phyloP scores from a whole-genome alignment of 768 basidiomycete genomes.

The Pleurotus sapidus region DNA sequence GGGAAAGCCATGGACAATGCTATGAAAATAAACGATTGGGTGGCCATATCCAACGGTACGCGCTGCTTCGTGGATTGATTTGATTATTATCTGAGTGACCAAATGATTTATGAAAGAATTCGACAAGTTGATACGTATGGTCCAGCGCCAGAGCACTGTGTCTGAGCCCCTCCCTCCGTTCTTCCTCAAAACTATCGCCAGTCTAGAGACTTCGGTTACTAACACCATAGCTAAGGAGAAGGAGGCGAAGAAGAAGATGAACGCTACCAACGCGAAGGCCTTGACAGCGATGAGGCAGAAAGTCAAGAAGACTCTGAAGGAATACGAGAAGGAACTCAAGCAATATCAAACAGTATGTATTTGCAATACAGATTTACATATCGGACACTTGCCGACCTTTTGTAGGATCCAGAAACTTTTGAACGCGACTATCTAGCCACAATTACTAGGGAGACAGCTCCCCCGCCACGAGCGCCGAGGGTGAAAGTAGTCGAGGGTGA shows the following conservation, averaged over 20 bases:
- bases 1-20: constrained; percentile 93
- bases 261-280: constrained; percentile 88
- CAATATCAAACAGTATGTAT: constrained; percentile 71
- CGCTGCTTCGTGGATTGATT: constrained; percentile 9
- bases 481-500: constrained; percentile 29
- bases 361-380: not conserved
- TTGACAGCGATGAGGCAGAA: constrained; percentile 99
- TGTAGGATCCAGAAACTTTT: constrained; percentile 86
- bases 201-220: constrained; percentile 76
- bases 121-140: constrained; percentile 91
- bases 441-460: constrained; percentile 33
- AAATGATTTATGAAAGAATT: constrained; percentile 58
- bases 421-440: constrained; percentile 67
- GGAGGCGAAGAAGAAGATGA: constrained; percentile 95
- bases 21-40: constrained; percentile 96
- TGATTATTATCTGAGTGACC: constrained; percentile 2
- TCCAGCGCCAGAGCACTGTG: constrained; percentile 81
- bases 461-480: constrained; percentile 28
- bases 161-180: constrained; percentile 87
- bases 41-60: constrained; percentile 82
- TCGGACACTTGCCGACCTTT: not conserved
- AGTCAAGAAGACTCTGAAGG: constrained; percentile 86
- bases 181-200: constrained; percentile 71
- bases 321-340: constrained; percentile 79
- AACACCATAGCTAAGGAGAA: constrained; percentile 81